Base-by-base conservation (phyloP, 805 yeast genomes). In the Zygoascus biomembranicola region DNA sequence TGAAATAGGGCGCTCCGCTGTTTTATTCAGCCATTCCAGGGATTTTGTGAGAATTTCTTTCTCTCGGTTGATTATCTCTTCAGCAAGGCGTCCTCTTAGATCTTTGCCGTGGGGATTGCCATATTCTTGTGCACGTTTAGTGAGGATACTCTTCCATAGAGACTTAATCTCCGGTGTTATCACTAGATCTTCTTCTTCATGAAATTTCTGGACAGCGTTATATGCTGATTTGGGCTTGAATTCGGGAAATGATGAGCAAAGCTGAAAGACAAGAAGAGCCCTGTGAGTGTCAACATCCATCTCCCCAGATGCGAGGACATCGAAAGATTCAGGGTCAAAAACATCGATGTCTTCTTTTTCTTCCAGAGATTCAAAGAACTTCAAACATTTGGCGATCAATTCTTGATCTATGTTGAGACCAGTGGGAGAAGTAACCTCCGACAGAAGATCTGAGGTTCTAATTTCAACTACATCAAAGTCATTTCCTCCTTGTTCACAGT, bases 391-490 rank as follows among this genome's bases (percentile, higher is more conserved):
- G 28, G 46, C 54, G 26, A 55, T 23, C 10, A n/a, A 2, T 10
- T 48, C 44, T 10, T 23, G 20, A 37, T 23, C 5, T 11, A 44
- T 20, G 16, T 11, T 45, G 50, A 13, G 42, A 32, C 44, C 54
- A 8, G 72, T 72, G 0, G 67, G 61, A 50, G 69, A 72, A 13
- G 83, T 72, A 2, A 66, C 63, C 0, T 63, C 59, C 26, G 84
- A 59, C 1, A 46, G 13, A 31, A 46, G 41, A 9, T 16, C 20
- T 2, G n/a, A 14, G 49, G 11, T 31, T 32, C 82, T 74, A 2
- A 92, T 61, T 67, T 92, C 98, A 8, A 84, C 96, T 62, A 87
- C 85, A 66, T 92, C 98, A 64, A 73, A 80, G 47, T 77, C 79
- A 1, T 94, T 85, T 0, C 88, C 87, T 19, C 73, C 75, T 57